phyloP scores from a whole-genome alignment of 352 stramenopile species.

The Globisporangium nodosum region DNA sequence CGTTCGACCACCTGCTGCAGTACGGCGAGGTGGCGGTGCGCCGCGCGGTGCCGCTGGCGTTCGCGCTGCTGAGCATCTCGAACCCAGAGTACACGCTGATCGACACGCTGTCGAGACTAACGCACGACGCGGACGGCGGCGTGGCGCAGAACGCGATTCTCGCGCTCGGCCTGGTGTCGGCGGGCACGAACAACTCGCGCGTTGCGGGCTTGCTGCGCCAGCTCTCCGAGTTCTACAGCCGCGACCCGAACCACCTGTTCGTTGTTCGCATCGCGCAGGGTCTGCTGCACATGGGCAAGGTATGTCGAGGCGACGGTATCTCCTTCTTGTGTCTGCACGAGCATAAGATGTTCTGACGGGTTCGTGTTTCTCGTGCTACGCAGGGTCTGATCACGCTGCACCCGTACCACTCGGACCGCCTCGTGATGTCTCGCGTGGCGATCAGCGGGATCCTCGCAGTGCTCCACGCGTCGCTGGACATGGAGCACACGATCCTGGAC shows the following conservation, averaged over 20 bases:
- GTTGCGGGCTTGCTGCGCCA: constrained; percentile 96
- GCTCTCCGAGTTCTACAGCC: constrained; percentile 97
- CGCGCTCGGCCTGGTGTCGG: constrained; percentile 94
- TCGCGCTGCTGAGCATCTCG: constrained; percentile 95
- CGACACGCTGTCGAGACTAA: constrained; percentile 98
- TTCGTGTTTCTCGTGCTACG: background rate
- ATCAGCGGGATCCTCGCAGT: constrained; percentile 95
- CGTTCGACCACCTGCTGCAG: constrained; percentile 99
- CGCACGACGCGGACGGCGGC: constrained; percentile 95
- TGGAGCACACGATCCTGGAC: constrained; percentile 98
- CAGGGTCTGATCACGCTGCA: constrained; percentile 96
- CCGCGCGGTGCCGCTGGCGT: constrained; percentile 94
- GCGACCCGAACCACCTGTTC: constrained; percentile 97
- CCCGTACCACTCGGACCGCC: constrained; percentile 96
- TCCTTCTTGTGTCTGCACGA: background rate
- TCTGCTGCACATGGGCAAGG: constrained; percentile 98
- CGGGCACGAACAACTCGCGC: constrained; percentile 99
- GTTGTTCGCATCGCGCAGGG: constrained; percentile 98
- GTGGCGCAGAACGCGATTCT: constrained; percentile 98
- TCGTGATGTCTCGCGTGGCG: constrained; percentile 86
- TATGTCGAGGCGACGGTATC: constrained; percentile 5
- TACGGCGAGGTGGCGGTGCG: constrained; percentile 98
- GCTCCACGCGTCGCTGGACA: constrained; percentile 94
- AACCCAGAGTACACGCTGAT: constrained; percentile 96
- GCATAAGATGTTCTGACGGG: background rate